Evolutionary conservation across 768 basidiomycete genomes (phyloP), one percentile per base, ranked within the genome.

Genomic region (Hericium coralloides): DNA sequence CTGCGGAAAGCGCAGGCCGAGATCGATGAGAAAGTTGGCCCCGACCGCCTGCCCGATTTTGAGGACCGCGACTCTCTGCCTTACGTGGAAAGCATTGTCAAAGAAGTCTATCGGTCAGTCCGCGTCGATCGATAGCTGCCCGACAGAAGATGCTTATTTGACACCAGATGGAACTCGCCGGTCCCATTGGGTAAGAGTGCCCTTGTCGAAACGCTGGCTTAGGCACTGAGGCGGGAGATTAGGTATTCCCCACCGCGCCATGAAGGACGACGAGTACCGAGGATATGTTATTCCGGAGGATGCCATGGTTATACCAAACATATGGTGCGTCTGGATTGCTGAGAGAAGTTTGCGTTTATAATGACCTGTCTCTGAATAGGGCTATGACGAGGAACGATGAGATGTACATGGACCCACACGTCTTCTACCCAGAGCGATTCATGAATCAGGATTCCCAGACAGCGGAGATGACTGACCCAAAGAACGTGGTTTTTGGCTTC

Each of bases 1-100:
- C 63, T 67, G 53, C 52, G 50, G 5, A 60, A 55, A 38, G 65
- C 65, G 3, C 68, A 68, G 49, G 66, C 63, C 23, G 66, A 69
- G 47, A 59, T 69, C 48, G 68, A 69, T 43, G 26, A 38, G 14
- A 58, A 66, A 7, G 58, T 66, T 4, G 66, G 66, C 17, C 23
- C 39, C 12, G 66, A 60, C 26, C 60, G 68, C 8, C 64, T 69
- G 43, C 68, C 68, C 20, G 58, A 63, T 17, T 61, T 69, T 49
- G 57, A 54, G 8, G 68, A 69, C 31, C 43, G 59, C 51, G 52
- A 36, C 9, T 60, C 60, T 5, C 59, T 66, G 48, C 65, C 65
- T 12, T 69, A 67, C 56, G 53, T 69, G 15, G 59, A 66, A 17
- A 56, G 59, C 12, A 41, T 65, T 12, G 37, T 63, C 7, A 61